These are phyloP conservation scores for Alternaria sp. DNA, from an alignment of 2,329 filamentous ascomycete genomes.

Conservation along the genomic window DNA sequence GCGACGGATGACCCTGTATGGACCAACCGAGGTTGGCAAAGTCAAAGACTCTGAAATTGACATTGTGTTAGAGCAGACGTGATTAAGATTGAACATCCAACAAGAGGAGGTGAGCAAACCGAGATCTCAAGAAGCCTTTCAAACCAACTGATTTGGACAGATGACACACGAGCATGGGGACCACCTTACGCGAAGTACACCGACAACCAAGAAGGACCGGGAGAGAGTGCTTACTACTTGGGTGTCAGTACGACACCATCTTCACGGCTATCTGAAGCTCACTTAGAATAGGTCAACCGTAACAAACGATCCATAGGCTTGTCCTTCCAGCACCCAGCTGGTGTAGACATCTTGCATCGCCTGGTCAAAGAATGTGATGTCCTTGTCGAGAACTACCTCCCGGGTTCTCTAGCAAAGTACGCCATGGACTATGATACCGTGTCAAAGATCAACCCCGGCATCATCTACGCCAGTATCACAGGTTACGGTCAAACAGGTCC, in stretches of 20 bases:
- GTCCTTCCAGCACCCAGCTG: conserved; percentile 84
- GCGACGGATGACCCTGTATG: conserved; percentile 44
- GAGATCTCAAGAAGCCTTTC: too few species aligned
- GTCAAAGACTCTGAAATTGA: conserved; percentile 19
- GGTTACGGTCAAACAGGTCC: conserved; percentile 96
- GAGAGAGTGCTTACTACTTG: conserved; percentile 94
- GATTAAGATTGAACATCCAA: conserved; percentile 96
- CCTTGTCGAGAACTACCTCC: conserved; percentile 95
- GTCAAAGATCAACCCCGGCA: conserved; percentile 77
- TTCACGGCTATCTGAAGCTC: not conserved
- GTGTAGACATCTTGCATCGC: conserved; percentile 85
- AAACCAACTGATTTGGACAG: too few species aligned
- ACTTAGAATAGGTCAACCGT: conserved; percentile 74
- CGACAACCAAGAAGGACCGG: conserved; percentile 67
- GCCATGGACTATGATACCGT: conserved; percentile 85
- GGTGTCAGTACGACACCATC: conserved; percentile 62
- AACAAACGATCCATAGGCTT: conserved; percentile 96
- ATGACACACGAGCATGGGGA: conserved; percentile 88
- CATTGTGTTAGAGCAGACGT: conserved; percentile 75
- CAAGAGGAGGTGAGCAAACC: conserved; percentile 31
- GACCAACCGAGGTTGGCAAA: conserved; percentile 42
- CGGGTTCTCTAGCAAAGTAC: conserved; percentile 88
- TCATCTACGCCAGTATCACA: conserved; percentile 96
- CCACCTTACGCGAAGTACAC: conserved; percentile 88
- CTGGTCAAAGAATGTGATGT: conserved; percentile 87